Evolutionary conservation across 164 flowering plant genomes (phyloP).

Genomic region (Annona cherimola): DNA sequence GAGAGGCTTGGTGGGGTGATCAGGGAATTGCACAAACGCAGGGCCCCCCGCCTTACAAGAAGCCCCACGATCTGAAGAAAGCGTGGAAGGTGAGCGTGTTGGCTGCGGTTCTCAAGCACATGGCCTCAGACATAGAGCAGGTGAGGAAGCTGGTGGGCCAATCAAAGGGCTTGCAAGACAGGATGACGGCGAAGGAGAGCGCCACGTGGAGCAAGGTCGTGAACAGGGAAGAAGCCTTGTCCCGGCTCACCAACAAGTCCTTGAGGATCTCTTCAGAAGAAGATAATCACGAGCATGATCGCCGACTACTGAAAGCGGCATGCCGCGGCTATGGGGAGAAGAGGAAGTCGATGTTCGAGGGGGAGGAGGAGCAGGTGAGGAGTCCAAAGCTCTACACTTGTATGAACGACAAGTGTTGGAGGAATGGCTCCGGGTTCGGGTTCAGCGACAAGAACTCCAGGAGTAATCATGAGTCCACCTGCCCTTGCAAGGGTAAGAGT

Average conservation of each 20-base stretch:
- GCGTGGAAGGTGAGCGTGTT: neutral
- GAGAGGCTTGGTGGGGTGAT: constrained; percentile 32
- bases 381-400: constrained; percentile 36
- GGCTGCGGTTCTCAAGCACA: neutral
- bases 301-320: constrained; percentile 28
- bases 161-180: constrained; percentile 61
- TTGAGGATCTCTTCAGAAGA: constrained; percentile 41
- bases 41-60: constrained; percentile 12
- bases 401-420: constrained; percentile 35
- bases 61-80: neutral
- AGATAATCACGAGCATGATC: constrained; percentile 17
- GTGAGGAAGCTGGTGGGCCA: constrained; percentile 60
- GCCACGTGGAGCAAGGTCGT: constrained; percentile 54
- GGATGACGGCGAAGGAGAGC: constrained; percentile 70
- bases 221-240: constrained; percentile 46
- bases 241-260: constrained; percentile 28
- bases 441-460: constrained; percentile 39
- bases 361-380: constrained; percentile 13
- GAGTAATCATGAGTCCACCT: constrained; percentile 43
- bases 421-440: constrained; percentile 28
- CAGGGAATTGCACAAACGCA: constrained; percentile 22
- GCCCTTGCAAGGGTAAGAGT: constrained; percentile 19
- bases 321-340: constrained; percentile 19
- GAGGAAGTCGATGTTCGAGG: constrained; percentile 32
- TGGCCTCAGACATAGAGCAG: constrained; percentile 48